phyloP scores from a whole-genome alignment of 2,329 filamentous ascomycete species.

The Conoideocrella luteorostrata region DNA sequence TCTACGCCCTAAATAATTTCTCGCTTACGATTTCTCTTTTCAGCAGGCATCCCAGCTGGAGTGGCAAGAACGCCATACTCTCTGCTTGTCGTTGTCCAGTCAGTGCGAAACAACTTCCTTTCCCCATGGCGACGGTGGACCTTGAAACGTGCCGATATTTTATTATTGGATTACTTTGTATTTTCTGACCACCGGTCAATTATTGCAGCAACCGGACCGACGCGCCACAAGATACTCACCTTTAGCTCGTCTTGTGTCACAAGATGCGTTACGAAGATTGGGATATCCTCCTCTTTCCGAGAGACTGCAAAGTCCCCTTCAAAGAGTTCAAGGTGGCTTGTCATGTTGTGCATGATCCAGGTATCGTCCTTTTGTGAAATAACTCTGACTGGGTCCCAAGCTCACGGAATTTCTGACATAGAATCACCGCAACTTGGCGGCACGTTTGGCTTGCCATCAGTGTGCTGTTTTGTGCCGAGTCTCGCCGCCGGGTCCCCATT shows the following conservation, averaged over 20 bases:
- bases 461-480: conserved; percentile 67
- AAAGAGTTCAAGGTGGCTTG: conserved; percentile 80
- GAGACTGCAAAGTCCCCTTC: conserved; percentile 58
- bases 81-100: conserved; percentile 1
- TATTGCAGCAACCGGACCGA: too few relatives aligned
- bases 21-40: conserved; percentile 12
- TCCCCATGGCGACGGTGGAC: background rate
- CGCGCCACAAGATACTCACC: too few relatives aligned
- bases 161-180: background rate
- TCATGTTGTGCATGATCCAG: conserved; percentile 54
- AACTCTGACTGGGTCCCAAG: too few relatives aligned
- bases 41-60: background rate
- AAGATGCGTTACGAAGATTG: conserved; percentile 80
- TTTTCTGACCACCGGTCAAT: background rate
- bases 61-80: conserved; percentile 6
- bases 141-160: background rate
- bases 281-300: conserved; percentile 77
- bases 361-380: too few relatives aligned
- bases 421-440: conserved; percentile 47
- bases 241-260: too few relatives aligned
- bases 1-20: background rate
- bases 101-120: background rate
- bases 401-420: too few relatives aligned
- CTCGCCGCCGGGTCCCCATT: conserved; percentile 53
- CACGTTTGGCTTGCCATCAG: conserved; percentile 50